Evolutionary conservation across 345 rosid genomes (phyloP), one percentile per base, ranked within the genome.

Genomic region (Cardamine chenopodiifolia): DNA sequence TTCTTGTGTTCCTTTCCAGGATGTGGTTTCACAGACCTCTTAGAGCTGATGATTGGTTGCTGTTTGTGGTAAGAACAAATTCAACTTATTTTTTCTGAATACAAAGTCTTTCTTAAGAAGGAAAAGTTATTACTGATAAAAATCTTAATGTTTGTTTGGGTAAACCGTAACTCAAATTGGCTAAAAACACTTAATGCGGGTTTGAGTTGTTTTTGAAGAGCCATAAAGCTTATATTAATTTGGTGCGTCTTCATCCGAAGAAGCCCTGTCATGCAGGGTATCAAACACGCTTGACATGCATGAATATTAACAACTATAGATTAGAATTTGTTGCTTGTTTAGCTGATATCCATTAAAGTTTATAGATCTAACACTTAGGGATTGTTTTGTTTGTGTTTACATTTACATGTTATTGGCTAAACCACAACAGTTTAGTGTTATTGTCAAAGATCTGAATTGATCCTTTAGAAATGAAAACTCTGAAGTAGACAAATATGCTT

Each of bases 41-140:
- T 29, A 89, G 89, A 82, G 97, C 97, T 25, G 97, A 92, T 76
- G 99, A 95, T 63, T 95, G 99, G 99, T 64, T 92, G 50, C 72
- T 95, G 59, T 95, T 82, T 73, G 92, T 79, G 82, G 99, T 87
- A 90, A 84, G 74, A 31, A 32, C 48, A 23, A 80, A 59, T 15
- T 71, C 35, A 37, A 55, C 5, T 61, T 26, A 4, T 53, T 8
- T 66, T 59, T 25, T 18, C 13, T 65, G 49, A 25, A 60, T 25
- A 49, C 4, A 2, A 66, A 23, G 63, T 6, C 9, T 57, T n/a
- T 66, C 47, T 66, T 40, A 49, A 13, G 32, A 48, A 56, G 29
- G 29, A 57, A 26, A 25, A 48, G 31, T 32, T 23, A 23, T 12
- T 26, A 52, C 44, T 25, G 8, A 8, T 40, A 40, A 55, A 62